Evolutionary conservation across 108 stramenopile genomes (phyloP), one percentile per base, ranked within the genome.

Genomic region (Pseudonitzschia delicatissima): DNA sequence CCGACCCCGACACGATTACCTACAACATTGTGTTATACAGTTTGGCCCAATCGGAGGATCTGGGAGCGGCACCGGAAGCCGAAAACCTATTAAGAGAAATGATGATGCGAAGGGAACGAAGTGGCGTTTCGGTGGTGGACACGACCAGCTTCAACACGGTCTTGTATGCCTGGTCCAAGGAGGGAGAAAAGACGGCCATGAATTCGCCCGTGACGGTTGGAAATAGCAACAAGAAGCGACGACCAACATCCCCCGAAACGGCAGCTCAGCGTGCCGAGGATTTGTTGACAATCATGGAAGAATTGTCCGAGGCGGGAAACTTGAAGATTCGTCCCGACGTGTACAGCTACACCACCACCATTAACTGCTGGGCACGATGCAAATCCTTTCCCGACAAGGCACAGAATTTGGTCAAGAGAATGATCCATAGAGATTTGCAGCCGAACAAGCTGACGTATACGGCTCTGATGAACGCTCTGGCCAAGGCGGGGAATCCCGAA

Each of bases 101-200:
- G 77, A 69, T 79, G 44, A 25, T 28, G 18, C 66, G 12, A 17
- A 68, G 55, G 35, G 36, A 29, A 23, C 26, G 63, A 17, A 42
- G 25, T 17, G 60, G 39, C 12, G 15, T 40, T 20, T 40, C 60
- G 26, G 55, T 66, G 6, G 72, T 59, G 18, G 80, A 87, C 49
- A 81, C 70, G 32, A 82, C 83, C 26, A 83, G 77, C 18, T 91
- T 83, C 74, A 91, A 91, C 66, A 78, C 82, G 2, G 86, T 87
- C 29, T 73, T 91, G 20, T 76, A 78, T 61, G 86, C 82, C 5
- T 78, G 82, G 73, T 66, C 71, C 27, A 45, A 65, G 34, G 40
- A 61, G 29, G 62, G 35, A n/a, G 53, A 33, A 33, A 55, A 33
- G 29, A 55, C n/a, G n/a, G 20, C 37, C 25, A 6, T 5, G 12